Conservation (phyloP, 2,329 filamentous ascomycete genomes). For the Hymenoscyphus linearis region DNA sequence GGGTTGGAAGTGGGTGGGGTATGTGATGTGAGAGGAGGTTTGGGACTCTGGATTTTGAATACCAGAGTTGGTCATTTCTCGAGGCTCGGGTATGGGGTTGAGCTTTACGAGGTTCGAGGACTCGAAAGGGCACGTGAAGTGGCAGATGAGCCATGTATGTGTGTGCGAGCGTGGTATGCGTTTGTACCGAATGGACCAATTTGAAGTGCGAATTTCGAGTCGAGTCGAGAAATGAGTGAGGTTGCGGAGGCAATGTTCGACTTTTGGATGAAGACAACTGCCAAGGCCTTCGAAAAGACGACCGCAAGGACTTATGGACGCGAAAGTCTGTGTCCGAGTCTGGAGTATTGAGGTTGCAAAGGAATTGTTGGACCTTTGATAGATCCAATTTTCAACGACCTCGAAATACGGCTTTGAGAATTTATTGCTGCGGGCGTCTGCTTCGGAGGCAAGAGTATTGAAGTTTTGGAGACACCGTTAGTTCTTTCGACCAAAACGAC, state of each 20-base stretch:
- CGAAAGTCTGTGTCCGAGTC: not conserved
- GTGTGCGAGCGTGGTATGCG: not conserved
- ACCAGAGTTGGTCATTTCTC: not conserved
- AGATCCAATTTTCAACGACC: too few relatives aligned
- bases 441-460: too few relatives aligned
- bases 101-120: not conserved
- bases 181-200: not conserved
- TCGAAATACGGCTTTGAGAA: too few relatives aligned
- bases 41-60: not conserved
- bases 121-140: not conserved
- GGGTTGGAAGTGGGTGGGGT: not conserved
- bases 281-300: not conserved
- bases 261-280: not conserved
- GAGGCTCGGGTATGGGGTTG: not conserved
- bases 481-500: not conserved
- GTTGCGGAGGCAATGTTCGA: not conserved
- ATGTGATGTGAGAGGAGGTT: not conserved
- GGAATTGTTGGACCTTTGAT: too few relatives aligned
- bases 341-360: too few relatives aligned
- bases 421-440: too few relatives aligned
- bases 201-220: not conserved
- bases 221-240: not conserved
- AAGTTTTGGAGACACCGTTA: too few relatives aligned
- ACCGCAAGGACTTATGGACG: not conserved
- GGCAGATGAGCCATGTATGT: not conserved